These are phyloP conservation scores for Galerina marginata DNA, from an alignment of 768 basidiomycete genomes.

Conservation along the genomic window DNA sequence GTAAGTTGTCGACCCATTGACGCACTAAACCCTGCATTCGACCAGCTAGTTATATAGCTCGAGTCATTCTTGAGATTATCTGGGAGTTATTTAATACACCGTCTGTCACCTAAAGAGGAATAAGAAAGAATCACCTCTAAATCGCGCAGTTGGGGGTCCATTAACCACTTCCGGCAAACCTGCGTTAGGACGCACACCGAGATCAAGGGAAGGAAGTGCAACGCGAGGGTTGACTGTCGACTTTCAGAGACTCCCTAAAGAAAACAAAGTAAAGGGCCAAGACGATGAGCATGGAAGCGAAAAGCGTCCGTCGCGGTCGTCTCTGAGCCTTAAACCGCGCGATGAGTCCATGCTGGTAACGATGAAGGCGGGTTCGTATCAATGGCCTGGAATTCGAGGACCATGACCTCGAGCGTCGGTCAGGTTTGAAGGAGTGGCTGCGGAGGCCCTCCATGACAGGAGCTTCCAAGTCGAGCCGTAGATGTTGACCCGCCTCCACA, in stretches of 20 bases:
- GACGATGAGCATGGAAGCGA: not conserved
- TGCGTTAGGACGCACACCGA: not conserved
- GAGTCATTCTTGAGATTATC: slow-evolving; percentile 46
- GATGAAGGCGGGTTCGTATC: not conserved
- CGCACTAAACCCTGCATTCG: slow-evolving; percentile 59
- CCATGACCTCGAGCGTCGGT: not conserved
- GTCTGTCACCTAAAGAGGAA: not conserved
- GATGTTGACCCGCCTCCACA: too few species aligned
- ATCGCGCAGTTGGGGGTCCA: slow-evolving; percentile 15
- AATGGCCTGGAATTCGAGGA: not conserved
- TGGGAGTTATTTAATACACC: slow-evolving; percentile 1
- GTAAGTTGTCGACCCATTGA: slow-evolving; percentile 8
- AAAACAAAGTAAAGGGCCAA: not conserved
- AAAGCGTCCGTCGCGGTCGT: not conserved
- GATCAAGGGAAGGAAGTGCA: not conserved
- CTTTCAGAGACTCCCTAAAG: not conserved
- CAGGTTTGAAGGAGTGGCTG: too few species aligned
- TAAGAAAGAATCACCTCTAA: slow-evolving; percentile 18
- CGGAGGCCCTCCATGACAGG: too few species aligned
- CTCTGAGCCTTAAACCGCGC: not conserved
- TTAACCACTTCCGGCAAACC: slow-evolving; percentile 1
- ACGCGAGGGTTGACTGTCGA: not conserved
- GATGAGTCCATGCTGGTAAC: not conserved
- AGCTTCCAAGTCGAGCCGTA: too few species aligned
- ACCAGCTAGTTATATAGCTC: slow-evolving; percentile 61